phyloP scores from a whole-genome alignment of 148 eudicot genomes.

The Fallopia convolvulus region DNA sequence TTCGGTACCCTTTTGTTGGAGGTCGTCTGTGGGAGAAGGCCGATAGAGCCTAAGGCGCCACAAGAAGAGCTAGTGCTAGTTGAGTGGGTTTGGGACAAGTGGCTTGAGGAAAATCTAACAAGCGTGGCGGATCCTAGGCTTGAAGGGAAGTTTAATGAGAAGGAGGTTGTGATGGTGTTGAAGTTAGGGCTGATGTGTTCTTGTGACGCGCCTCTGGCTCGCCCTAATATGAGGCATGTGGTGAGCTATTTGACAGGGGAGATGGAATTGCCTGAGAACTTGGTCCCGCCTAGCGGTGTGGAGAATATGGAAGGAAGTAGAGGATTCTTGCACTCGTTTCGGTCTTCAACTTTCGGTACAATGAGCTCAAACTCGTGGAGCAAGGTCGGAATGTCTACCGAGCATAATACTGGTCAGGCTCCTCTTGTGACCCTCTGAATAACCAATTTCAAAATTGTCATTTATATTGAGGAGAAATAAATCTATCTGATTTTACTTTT shows the following conservation, averaged over 20 bases:
- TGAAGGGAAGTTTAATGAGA: slow-evolving; percentile 17
- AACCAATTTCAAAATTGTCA: not conserved
- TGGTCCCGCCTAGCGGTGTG: slow-evolving; percentile 4
- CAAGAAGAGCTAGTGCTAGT: slow-evolving; percentile 26
- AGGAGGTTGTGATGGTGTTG: slow-evolving; percentile 27
- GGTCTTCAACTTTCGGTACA: not conserved
- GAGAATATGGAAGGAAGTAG: slow-evolving; percentile 9
- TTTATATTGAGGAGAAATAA: not conserved
- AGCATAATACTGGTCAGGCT: not conserved
- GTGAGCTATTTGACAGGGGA: slow-evolving; percentile 12
- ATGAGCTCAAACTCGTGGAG: slow-evolving; percentile 8
- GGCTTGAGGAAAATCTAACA: slow-evolving; percentile 18
- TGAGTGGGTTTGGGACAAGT: slow-evolving; percentile 24
- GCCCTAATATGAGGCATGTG: slow-evolving; percentile 37
- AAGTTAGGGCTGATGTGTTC: slow-evolving; percentile 39
- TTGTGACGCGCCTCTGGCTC: slow-evolving; percentile 13
- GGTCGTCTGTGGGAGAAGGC: slow-evolving; percentile 38
- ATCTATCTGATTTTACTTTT: not conserved
- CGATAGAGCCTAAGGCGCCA: slow-evolving; percentile 26
- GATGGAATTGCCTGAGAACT: slow-evolving; percentile 3
- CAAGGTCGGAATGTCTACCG: not conserved
- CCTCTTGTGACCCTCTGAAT: not conserved
- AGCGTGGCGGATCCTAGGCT: slow-evolving; percentile 28
- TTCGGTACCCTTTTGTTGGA: slow-evolving; percentile 39
- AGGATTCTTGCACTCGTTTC: slow-evolving; percentile 4